Evolutionary conservation across 495 filamentous ascomycete genomes (phyloP), one percentile per base, ranked within the genome.

Genomic region (Penicillium simplicissimum): DNA sequence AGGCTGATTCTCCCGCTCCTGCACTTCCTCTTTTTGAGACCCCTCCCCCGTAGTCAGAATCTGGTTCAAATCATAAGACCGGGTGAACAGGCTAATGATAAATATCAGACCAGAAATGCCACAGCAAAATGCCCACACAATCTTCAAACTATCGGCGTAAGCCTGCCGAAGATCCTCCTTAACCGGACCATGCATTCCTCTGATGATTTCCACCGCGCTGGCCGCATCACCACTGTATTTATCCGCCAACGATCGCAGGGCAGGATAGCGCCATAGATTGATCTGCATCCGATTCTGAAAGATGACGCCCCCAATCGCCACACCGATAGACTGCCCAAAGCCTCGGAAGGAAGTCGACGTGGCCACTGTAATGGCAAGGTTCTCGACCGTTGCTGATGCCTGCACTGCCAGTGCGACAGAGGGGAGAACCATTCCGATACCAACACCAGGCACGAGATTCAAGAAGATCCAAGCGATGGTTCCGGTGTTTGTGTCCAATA

Each of bases 41-140:
- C 52, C 8, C 7, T 15, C 13, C 15, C 23, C 42, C 14, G 52
- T 42, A 40, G 25, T 66, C 70, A 85, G 71, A 52, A 77, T 80
- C 57, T 75, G 73, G 74, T 82, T 76, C 58, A 84, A 65, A 62
- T 78, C 82, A 68, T 84, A 76, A 34, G 75, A 76, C 69, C 80
- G 64, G 3, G 78, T 83, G 21, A 68, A 76, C 7, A 80, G 60
- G 67, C 81, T 86, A n/a, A 74, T 49, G 33, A 80, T 23, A 58
- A 81, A 61, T 2, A 75, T 82, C 8, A 84, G 68, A 0, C 67
- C 81, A 0, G 73, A 71, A 37, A 87, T 67, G 0, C 68, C 83
- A 63, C 83, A 81, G 61, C 82, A 75, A 8, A 76, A 68, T n/a
- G 72, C 68, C 84, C 84, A 87, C 13, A 88, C 78, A 0, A 77